phyloP scores from a whole-genome alignment of 495 filamentous ascomycete species.

The Sabuloglossum arenarium region DNA sequence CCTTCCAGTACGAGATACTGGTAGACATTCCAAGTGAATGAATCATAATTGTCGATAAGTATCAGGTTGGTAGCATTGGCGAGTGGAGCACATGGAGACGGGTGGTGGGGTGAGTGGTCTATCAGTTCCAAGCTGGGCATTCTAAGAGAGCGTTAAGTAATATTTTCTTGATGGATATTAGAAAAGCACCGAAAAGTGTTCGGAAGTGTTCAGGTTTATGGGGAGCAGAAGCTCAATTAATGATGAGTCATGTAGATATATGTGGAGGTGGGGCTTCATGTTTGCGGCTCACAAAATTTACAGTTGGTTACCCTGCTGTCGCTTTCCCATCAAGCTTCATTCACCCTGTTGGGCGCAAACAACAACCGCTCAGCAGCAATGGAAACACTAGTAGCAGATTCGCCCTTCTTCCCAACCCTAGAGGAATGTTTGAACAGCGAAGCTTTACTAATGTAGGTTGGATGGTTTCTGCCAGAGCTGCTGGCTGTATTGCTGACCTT shows the following conservation, averaged over 20 bases:
- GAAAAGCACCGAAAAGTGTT: too few relatives aligned
- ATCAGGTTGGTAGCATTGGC: slow-evolving; percentile 72
- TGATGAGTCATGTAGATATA: too few relatives aligned
- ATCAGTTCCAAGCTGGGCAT: slow-evolving; percentile 17
- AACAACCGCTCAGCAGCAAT: background rate
- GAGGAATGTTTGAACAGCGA: slow-evolving; percentile 40
- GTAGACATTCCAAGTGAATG: slow-evolving; percentile 97
- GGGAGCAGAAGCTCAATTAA: too few relatives aligned
- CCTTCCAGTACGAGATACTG: slow-evolving; percentile 93
- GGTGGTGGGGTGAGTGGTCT: slow-evolving; percentile 73
- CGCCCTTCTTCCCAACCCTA: slow-evolving; percentile 36
- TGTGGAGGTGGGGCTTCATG: too few relatives aligned
- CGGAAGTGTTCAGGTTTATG: too few relatives aligned
- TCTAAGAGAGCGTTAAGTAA: background rate
- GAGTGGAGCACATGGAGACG: slow-evolving; percentile 43
- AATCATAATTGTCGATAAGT: slow-evolving; percentile 97
- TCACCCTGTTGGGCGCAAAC: background rate
- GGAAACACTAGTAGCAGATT: slow-evolving; percentile 14
- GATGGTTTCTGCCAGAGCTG: slow-evolving; percentile 11
- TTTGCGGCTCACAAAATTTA: too few relatives aligned
- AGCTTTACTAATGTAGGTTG: slow-evolving; percentile 33
- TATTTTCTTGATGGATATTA: too few relatives aligned
- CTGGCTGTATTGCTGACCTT: slow-evolving; percentile 18
- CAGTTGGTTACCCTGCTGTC: background rate
- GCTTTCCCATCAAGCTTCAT: background rate